Evolutionary conservation across 768 basidiomycete genomes (phyloP).

Genomic region (Lactarius psammicola): DNA sequence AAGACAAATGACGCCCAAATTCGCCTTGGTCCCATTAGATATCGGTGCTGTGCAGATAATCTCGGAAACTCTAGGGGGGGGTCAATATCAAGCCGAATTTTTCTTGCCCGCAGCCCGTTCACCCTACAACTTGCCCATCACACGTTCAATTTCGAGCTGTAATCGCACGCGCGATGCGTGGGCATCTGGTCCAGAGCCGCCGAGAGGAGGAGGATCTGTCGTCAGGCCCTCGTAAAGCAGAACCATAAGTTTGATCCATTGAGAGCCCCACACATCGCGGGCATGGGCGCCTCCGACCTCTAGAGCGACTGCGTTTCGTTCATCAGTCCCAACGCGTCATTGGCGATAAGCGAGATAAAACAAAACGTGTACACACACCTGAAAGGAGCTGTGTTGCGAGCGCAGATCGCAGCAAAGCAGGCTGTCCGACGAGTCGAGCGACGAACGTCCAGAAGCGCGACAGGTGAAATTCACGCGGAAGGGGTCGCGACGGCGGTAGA

Average conservation of each 20-base stretch:
- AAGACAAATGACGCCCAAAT: not conserved
- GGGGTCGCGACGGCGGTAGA: conserved; percentile 39
- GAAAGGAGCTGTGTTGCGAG: conserved; percentile 68
- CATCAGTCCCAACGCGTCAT: conserved; percentile 4
- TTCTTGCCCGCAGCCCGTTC: not conserved
- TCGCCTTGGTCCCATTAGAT: not conserved
- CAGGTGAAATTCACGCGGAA: conserved; percentile 56
- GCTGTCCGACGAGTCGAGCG: conserved; percentile 55
- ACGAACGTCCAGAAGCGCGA: conserved; percentile 74
- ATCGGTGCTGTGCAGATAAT: conserved; percentile 4
- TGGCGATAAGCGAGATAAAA: conserved; percentile 1
- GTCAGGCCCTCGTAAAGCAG: conserved; percentile 65
- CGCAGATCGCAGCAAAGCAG: conserved; percentile 50
- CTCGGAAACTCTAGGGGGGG: conserved; percentile 11
- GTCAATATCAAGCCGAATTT: not conserved
- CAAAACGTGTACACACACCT: conserved; percentile 44
- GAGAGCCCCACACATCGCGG: conserved; percentile 64
- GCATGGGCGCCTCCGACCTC: conserved; percentile 68
- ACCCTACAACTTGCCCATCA: conserved; percentile 39
- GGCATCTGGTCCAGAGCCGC: conserved; percentile 35
- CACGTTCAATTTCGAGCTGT: conserved; percentile 63
- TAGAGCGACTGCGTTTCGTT: conserved; percentile 52
- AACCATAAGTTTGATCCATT: conserved; percentile 72
- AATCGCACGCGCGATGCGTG: conserved; percentile 56
- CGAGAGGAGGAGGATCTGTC: conserved; percentile 43